A percentile compares a stretch with the other conserved stretches of the same genome.
phyloP scores from a whole-genome alignment of 2,329 filamentous ascomycete species.

The Aspergillus terreus region DNA sequence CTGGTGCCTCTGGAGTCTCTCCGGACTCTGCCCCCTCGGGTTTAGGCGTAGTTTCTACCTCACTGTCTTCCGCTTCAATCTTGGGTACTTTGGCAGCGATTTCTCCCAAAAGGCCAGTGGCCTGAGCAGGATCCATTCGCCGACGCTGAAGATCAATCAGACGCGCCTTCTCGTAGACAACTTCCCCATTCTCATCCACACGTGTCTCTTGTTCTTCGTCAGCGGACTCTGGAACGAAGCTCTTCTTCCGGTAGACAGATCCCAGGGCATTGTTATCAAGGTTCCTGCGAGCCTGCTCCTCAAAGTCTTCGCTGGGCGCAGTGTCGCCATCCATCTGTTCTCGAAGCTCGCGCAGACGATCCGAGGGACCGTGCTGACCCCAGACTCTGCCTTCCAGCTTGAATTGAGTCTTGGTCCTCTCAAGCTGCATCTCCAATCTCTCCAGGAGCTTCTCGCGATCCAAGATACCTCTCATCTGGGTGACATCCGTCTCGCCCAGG shows the following conservation, averaged over 20 bases:
- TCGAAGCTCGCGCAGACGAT: constrained; percentile 83
- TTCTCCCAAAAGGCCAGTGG: constrained; percentile 65
- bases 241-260: constrained; percentile 60
- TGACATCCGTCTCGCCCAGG: constrained; percentile 62
- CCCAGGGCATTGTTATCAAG: constrained; percentile 72
- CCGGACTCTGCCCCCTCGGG: not conserved
- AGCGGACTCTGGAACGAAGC: constrained; percentile 36
- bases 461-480: constrained; percentile 84
- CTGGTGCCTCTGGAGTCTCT: constrained; percentile 64
- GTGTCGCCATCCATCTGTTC: constrained; percentile 84
- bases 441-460: constrained; percentile 92
- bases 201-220: constrained; percentile 36
- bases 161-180: constrained; percentile 73
- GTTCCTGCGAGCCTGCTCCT: constrained; percentile 56
- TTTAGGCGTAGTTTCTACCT: not conserved
- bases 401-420: constrained; percentile 95
- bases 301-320: constrained; percentile 48
- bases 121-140: constrained; percentile 58
- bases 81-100: constrained; percentile 73
- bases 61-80: constrained; percentile 52
- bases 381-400: constrained; percentile 93
- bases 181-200: constrained; percentile 53
- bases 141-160: constrained; percentile 72
- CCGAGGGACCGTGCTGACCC: constrained; percentile 82
- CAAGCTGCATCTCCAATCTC: constrained; percentile 88